Conservation (phyloP, 1,139 yeast species). For the Sugiyamaella japonica region DNA sequence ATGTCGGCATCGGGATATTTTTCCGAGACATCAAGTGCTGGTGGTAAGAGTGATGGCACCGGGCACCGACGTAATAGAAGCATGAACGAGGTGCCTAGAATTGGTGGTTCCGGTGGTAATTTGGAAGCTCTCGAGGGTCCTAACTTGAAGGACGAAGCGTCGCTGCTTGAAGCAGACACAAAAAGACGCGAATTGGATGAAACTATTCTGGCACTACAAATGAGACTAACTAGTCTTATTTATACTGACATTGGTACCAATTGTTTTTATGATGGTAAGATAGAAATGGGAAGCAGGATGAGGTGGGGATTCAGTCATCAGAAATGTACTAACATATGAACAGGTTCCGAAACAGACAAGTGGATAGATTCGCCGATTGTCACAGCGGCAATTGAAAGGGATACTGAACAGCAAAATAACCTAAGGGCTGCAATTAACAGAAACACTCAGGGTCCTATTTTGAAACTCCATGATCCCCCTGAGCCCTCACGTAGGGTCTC, state of each 20-base stretch:
- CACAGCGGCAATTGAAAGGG: slow-evolving; percentile 23
- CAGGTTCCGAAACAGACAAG: slow-evolving; percentile 38
- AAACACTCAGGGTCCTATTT: slow-evolving; percentile 23
- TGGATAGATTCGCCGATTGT: slow-evolving; percentile 35
- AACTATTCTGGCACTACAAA: slow-evolving; percentile 33
- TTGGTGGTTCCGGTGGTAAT: slow-evolving; percentile 7
- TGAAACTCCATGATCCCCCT: slow-evolving; percentile 28
- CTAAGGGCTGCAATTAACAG: slow-evolving; percentile 26
- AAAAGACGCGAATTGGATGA: slow-evolving; percentile 31
- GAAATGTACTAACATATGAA: slow-evolving; percentile 7
- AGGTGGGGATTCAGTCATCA: background rate
- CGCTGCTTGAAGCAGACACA: slow-evolving; percentile 17
- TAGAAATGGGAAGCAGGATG: too few relatives aligned
- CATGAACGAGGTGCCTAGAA: slow-evolving; percentile 28
- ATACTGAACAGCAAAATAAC: slow-evolving; percentile 22
- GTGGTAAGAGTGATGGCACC: slow-evolving; percentile 4
- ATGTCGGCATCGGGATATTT: background rate
- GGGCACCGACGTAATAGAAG: slow-evolving; percentile 34
- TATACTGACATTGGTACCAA: slow-evolving; percentile 36
- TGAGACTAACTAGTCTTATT: slow-evolving; percentile 35
- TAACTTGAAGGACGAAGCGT: slow-evolving; percentile 17
- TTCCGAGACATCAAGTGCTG: background rate
- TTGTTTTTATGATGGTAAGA: slow-evolving; percentile 35
- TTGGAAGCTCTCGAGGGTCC: slow-evolving; percentile 5
- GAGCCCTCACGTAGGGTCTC: slow-evolving; percentile 15